Evolutionary conservation across 164 flowering plant species (phyloP), one percentile per base, ranked within the genome.

Genomic region (Magnolia sinica): DNA sequence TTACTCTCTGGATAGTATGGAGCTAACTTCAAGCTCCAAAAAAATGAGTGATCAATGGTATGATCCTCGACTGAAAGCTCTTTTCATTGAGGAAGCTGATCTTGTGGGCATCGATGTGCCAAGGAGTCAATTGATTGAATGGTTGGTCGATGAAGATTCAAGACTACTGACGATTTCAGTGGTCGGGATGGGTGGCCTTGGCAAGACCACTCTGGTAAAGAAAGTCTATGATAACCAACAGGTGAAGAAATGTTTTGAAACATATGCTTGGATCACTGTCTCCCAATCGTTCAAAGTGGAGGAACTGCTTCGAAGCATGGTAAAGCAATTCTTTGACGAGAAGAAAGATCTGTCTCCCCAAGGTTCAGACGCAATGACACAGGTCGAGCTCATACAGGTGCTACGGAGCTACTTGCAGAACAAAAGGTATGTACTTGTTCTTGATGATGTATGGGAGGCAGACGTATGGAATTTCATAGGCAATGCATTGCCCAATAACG

Each of bases 391-490:
- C 19, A 52, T 81, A 71, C 72, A 66, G 73, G 52, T 11, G 19
- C 65, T 76, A 3, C 6, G 16, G 13, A 18, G 9, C 5, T 69
- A 52, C 31, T 29, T 76, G 66, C 9, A 52, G 8, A 7, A 68
- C 0, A 61, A 50, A 4, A 80, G 77, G 24, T 86, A 76, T 24
- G 23, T 84, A 10, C 69, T 84, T 3, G 82, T 87, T 1, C 14
- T 87, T 24, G 90, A 87, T 77, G 89, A 88, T 78, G 70, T 86
- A 3, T 85, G 87, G 88, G 10, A 37, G 1, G 19, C 2, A 5
- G 73, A 74, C 5, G 81, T 75, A 1, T 86, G 86, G 86, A 67
- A 72, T 24, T 58, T 23, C 37, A 23, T 84, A 14, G 74, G 76
- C 59, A n/a, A 4, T 13, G 84, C 81, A 16, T 82, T 87, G 3